Evolutionary conservation across 148 eudicot species (phyloP).

Genomic region (Vaccinium corymbosum): DNA sequence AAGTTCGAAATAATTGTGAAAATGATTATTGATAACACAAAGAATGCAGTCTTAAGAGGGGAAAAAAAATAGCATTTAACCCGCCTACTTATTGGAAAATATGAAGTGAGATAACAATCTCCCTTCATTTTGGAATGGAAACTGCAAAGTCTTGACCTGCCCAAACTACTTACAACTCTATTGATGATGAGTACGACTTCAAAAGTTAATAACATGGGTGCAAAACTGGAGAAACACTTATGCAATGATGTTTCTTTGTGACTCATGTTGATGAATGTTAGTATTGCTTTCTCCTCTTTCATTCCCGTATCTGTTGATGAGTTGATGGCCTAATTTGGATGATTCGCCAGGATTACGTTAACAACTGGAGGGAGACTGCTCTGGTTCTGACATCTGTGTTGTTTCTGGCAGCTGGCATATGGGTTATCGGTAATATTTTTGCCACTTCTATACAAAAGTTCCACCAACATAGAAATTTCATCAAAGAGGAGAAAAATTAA

Average conservation of each 20-base stretch:
- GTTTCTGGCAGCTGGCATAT: slow-evolving; percentile 72
- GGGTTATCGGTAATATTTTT: slow-evolving; percentile 61
- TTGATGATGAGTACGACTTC: not conserved
- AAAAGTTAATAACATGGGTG: not conserved
- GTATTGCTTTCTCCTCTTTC: not conserved
- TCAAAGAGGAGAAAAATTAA: not conserved
- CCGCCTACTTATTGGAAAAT: not conserved
- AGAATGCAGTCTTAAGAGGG: not conserved
- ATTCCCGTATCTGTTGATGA: slow-evolving; percentile 1
- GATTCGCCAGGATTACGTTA: slow-evolving; percentile 56
- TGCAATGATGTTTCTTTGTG: not conserved
- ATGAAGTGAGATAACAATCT: not conserved
- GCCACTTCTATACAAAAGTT: not conserved
- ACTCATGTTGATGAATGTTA: not conserved
- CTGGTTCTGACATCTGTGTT: slow-evolving; percentile 71
- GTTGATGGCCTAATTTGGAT: slow-evolving; percentile 1
- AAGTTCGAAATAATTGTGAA: not conserved
- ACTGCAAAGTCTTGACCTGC: not conserved
- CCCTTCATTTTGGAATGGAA: not conserved
- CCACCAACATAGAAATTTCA: not conserved
- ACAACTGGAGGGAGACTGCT: slow-evolving; percentile 85
- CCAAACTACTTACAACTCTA: not conserved
- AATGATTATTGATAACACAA: not conserved
- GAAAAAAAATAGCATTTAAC: not conserved
- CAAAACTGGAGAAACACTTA: not conserved